phyloP scores from a whole-genome alignment of 495 filamentous ascomycete species.

The Daldinia vernicosa region DNA sequence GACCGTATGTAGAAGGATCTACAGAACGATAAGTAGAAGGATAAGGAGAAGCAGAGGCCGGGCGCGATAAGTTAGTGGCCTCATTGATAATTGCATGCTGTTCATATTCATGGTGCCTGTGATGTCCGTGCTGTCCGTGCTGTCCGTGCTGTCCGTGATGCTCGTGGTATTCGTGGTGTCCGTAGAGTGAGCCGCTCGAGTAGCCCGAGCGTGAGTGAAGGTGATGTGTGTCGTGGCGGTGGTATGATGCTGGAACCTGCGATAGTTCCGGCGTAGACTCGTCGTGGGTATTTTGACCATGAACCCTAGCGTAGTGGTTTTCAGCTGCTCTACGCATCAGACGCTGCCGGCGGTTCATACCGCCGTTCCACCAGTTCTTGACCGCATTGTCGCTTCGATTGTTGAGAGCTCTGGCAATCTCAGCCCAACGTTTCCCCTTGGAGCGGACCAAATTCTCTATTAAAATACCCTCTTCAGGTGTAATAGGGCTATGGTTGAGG shows the following conservation, averaged over 20 bases:
- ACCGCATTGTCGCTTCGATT: slow-evolving; percentile 97
- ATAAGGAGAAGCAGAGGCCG: not conserved
- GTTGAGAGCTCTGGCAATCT: slow-evolving; percentile 85
- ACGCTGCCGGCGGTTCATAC: slow-evolving; percentile 78
- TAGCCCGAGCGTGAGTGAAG: not conserved
- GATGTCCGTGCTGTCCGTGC: not conserved
- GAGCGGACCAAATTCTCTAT: slow-evolving; percentile 85
- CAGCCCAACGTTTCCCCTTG: slow-evolving; percentile 93
- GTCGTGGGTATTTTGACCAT: not conserved
- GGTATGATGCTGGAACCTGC: not conserved
- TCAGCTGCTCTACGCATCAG: slow-evolving; percentile 40
- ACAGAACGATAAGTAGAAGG: not conserved
- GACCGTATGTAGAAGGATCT: slow-evolving; percentile 3
- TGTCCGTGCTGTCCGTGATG: not conserved
- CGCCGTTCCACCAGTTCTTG: slow-evolving; percentile 99
- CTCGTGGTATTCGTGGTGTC: not conserved
- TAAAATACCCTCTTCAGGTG: slow-evolving; percentile 81
- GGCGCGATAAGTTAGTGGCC: not conserved
- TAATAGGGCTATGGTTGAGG: slow-evolving; percentile 91
- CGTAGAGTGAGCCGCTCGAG: not conserved
- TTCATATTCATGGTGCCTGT: not conserved
- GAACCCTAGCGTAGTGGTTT: slow-evolving; percentile 12
- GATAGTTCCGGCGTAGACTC: not conserved
- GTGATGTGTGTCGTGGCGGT: not conserved
- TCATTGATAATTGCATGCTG: not conserved